Percentiles rank a stretch among this genome's conserved stretches.
Evolutionary conservation across 805 yeast genomes (phyloP).

Genomic region (Soucietia sequanensis): DNA sequence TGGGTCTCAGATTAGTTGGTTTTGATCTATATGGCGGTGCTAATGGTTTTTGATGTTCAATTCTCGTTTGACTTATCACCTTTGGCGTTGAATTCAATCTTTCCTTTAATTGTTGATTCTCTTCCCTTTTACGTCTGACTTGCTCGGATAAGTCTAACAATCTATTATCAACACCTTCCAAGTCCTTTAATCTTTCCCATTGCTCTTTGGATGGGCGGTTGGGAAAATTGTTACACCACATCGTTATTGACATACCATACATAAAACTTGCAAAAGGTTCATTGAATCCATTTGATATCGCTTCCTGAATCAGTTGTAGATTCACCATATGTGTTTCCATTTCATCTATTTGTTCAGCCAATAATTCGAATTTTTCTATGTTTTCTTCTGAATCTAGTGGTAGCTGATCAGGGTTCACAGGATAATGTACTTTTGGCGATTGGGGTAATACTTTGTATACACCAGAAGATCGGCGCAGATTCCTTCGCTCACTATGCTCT

Average conservation of each 20-base stretch:
- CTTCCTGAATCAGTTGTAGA: conserved; percentile 59
- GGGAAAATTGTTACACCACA: conserved; percentile 81
- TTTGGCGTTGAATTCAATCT: conserved; percentile 11
- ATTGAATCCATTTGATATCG: conserved; percentile 59
- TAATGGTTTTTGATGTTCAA: conserved; percentile 1
- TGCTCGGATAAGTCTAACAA: conserved; percentile 19
- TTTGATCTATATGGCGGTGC: not conserved
- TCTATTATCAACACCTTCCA: conserved; percentile 19
- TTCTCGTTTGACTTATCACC: conserved; percentile 3
- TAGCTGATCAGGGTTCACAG: conserved; percentile 35
- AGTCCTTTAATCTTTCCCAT: conserved; percentile 28
- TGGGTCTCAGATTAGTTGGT: conserved; percentile 3
- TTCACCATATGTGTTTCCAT: conserved; percentile 59
- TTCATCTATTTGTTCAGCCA: conserved; percentile 51
- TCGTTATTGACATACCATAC: conserved; percentile 79
- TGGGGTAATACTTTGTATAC: conserved; percentile 32
- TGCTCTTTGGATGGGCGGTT: conserved; percentile 35
- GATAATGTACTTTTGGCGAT: conserved; percentile 46
- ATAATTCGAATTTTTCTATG: conserved; percentile 40
- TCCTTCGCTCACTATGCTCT: conserved; percentile 17
- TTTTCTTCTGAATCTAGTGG: conserved; percentile 43
- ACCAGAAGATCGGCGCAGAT: conserved; percentile 35
- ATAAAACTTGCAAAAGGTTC: conserved; percentile 76
- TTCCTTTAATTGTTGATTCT: conserved; percentile 22
- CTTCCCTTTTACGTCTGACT: conserved; percentile 16